Evolutionary conservation across 495 filamentous ascomycete genomes (phyloP), one percentile per base, ranked within the genome.

Genomic region (Parathielavia hyrcaniae): DNA sequence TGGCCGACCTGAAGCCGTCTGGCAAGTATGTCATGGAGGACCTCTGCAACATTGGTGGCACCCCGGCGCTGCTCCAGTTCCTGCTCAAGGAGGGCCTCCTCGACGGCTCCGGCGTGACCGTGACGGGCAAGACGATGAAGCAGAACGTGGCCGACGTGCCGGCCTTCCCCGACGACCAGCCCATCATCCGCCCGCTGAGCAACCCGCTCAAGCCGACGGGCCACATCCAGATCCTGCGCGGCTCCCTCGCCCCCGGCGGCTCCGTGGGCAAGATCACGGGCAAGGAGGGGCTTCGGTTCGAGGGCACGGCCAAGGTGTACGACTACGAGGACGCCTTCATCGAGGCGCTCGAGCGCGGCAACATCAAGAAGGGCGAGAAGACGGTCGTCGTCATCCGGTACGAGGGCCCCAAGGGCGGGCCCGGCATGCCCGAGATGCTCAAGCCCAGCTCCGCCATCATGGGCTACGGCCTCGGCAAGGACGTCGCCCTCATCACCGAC

Each of bases 251-350:
- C 2, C 93, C 93, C 1, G 93, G 87, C 58, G 93, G 93, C 51
- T 87, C 83, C 61, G 93, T 98, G 14, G 93, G 92, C 60, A 98
- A 98, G 79, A 98, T 98, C 73, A 98, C 93, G 10, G 93, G 93
- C 59, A 98, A 98, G 75, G 93, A 98, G 71, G 93, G 93, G 20
- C 80, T 86, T n/a, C 71, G 77, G 10, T 98, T 98, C 76, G 86
- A 79, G 17, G 93, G 93, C 55, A 91, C 83, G 63, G 93, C 93
- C 36, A 86, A 85, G 60, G 88, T 89, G 64, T 98, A 89, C 74
- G 86, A 98, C 71, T 79, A 79, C 59, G 89, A 95, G 71, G 87
- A 92, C 57, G 81, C 80, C 69, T 90, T 95, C 74, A 83, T 92
- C 61, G 75, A 72, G 41, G 86, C 88, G 9, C 82, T 92, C 22